These are phyloP conservation scores for Knoxdaviesia capensis DNA, from an alignment of 2,329 filamentous ascomycete genomes.

Conservation along the genomic window DNA sequence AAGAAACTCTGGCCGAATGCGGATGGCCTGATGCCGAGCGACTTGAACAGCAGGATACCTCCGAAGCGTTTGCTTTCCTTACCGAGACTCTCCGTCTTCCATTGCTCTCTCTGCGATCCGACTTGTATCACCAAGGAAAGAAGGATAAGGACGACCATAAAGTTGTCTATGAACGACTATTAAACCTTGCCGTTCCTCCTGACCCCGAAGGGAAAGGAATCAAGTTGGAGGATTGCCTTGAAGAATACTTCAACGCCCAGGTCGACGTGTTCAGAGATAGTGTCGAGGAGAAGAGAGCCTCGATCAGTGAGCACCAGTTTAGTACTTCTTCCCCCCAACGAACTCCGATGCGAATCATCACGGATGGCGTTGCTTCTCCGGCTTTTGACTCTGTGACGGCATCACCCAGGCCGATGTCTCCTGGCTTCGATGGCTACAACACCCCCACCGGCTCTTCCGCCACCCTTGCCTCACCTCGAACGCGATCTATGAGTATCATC, in stretches of 20 bases:
- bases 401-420: not conserved
- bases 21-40: conserved; percentile 69
- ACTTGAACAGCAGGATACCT: conserved; percentile 80
- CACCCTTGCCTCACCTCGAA: not conserved
- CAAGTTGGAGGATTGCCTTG: conserved; percentile 75
- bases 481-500: conserved; percentile 36
- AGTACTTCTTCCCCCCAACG: not conserved
- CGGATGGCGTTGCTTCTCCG: not conserved
- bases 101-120: conserved; percentile 76
- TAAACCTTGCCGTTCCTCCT: conserved; percentile 78
- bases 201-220: conserved; percentile 50
- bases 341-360: not conserved
- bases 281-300: conserved; percentile 27
- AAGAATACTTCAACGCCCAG: conserved; percentile 85
- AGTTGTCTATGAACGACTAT: conserved; percentile 72
- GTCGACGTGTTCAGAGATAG: conserved; percentile 72
- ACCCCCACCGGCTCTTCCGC: not conserved
- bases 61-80: conserved; percentile 88
- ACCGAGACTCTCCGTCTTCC: conserved; percentile 78
- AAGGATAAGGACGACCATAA: conserved; percentile 81
- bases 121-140: conserved; percentile 82
- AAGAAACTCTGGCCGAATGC: conserved; percentile 63
- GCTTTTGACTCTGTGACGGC: not conserved
- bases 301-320: not conserved
- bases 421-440: not conserved